Evolutionary conservation across 371 early-diverging fungal genomes (phyloP).

Genomic region (Syncephalastrum sp.): DNA sequence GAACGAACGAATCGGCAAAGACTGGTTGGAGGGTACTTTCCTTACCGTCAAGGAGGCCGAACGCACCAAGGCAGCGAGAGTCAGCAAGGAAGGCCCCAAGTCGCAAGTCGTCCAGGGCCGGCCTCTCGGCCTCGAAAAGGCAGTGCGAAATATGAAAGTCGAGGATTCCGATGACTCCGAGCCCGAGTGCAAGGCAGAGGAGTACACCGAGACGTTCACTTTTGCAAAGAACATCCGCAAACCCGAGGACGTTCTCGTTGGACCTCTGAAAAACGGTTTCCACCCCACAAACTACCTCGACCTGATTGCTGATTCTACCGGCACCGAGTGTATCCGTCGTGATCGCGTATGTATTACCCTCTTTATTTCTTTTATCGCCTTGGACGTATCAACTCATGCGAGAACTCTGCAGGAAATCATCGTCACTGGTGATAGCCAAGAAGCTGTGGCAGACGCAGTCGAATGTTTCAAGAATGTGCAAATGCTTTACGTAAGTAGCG

Average conservation of each 20-base stretch:
- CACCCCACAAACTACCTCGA: constrained; percentile 22
- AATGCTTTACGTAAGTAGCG: constrained; percentile 30
- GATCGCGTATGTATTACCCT: constrained; percentile 13
- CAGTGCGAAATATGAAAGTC: too few relatives aligned
- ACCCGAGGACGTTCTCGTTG: constrained; percentile 21
- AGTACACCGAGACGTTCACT: constrained; percentile 12
- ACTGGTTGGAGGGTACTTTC: neutral
- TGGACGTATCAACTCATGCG: neutral
- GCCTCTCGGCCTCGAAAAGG: too few relatives aligned
- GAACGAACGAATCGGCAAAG: constrained; percentile 14
- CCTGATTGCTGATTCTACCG: constrained; percentile 19
- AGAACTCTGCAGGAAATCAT: constrained; percentile 18
- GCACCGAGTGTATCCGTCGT: constrained; percentile 19
- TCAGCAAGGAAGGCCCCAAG: neutral
- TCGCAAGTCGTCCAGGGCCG: neutral
- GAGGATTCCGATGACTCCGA: constrained; percentile 5
- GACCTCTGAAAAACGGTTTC: constrained; percentile 20
- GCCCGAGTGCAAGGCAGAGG: constrained; percentile 6
- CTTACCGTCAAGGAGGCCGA: constrained; percentile 10
- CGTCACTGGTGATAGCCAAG: constrained; percentile 17
- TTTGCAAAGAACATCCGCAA: constrained; percentile 25
- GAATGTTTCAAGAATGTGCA: constrained; percentile 33
- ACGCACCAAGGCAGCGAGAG: constrained; percentile 1
- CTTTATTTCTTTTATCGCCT: neutral
- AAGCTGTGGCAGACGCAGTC: constrained; percentile 27